Evolutionary conservation across 345 rosid genomes (phyloP), one percentile per base, ranked within the genome.

Genomic region (Salix dunnii): DNA sequence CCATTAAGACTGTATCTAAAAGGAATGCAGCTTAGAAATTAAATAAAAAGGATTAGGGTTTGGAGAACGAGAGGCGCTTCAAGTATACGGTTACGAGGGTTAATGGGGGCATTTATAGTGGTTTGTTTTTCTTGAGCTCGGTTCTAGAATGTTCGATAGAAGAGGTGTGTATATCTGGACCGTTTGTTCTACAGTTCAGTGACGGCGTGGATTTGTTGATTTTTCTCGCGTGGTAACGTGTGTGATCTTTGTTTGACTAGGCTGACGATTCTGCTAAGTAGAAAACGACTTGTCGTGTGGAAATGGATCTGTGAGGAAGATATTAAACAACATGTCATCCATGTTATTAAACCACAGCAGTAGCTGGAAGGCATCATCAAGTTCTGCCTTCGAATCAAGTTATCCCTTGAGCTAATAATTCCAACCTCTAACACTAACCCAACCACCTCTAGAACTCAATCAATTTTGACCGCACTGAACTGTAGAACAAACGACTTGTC

Each of bases 61-160:
- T 11, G 14, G 0, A 7, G 9, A 21, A 13, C 18, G 25, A 6
- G 4, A 23, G 33, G 11, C 38, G 7, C 6, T 21, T 0, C 7
- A 17, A 36, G 0, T 38, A n/a, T 2, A n/a, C 1, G 2, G 5
- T 14, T 20, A 0, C 6, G 20, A 2, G 36, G 0, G 63, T n/a
- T 58, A 0, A 0, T 6, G 14, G 65, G 9, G 3, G 28, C 2
- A n/a, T 25, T 0, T 16, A 33, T 81, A 65, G 77, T 76, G 76
- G 58, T 42, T 11, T 42, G 35, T 28, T 10, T 27, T 60, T 17
- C 7, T 25, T 25, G 28, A 3, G 16, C 16, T 25, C 25, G 27
- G 18, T 82, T 84, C 86, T 74, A 68, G 87, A 76, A 86, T 72
- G 82, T 78, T 82, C 77, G 51, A 4, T 66, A 10, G 70, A 46